These are phyloP conservation scores for Aspergillus sparsus DNA, from an alignment of 495 filamentous ascomycete genomes.

Conservation along the genomic window DNA sequence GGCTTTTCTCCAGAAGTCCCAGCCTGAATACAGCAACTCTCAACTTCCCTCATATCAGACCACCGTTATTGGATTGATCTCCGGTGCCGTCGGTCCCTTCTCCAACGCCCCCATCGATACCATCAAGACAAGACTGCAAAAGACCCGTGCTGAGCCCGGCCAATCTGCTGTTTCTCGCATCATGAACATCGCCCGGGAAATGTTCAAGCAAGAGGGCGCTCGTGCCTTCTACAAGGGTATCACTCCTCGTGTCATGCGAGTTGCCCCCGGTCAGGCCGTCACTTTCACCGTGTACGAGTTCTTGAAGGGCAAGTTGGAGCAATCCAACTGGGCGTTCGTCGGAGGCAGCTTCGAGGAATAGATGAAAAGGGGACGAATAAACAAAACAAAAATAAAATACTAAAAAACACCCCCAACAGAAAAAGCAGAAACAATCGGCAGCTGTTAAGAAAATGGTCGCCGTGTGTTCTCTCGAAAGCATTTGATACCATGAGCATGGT, in stretches of 20 bases:
- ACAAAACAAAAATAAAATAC: too few species aligned
- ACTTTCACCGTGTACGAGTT: constrained; percentile 98
- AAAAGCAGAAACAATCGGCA: constrained; percentile 15
- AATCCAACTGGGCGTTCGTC: constrained; percentile 62
- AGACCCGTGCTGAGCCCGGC: constrained; percentile 78
- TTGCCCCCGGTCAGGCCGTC: constrained; percentile 95
- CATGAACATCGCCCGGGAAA: constrained; percentile 74
- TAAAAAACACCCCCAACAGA: background rate
- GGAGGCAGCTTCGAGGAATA: constrained; percentile 76
- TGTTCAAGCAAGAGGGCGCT: constrained; percentile 95
- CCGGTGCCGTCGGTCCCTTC: constrained; percentile 91
- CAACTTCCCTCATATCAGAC: constrained; percentile 88
- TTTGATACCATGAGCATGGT: constrained; percentile 38
- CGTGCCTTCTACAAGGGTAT: constrained; percentile 99
- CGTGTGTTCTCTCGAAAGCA: constrained; percentile 30
- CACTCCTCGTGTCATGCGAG: constrained; percentile 94
- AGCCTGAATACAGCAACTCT: constrained; percentile 58
- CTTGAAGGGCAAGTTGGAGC: constrained; percentile 80
- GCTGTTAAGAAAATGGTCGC: constrained; percentile 20
- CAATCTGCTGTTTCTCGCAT: constrained; percentile 79
- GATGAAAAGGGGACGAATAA: constrained; percentile 11
- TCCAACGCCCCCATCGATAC: constrained; percentile 98
- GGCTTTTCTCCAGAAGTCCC: constrained; percentile 66
- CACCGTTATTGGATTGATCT: constrained; percentile 84
- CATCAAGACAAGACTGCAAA: constrained; percentile 96